Base-by-base conservation (phyloP, 2,329 filamentous ascomycete species). In the Cercospora zeina region DNA sequence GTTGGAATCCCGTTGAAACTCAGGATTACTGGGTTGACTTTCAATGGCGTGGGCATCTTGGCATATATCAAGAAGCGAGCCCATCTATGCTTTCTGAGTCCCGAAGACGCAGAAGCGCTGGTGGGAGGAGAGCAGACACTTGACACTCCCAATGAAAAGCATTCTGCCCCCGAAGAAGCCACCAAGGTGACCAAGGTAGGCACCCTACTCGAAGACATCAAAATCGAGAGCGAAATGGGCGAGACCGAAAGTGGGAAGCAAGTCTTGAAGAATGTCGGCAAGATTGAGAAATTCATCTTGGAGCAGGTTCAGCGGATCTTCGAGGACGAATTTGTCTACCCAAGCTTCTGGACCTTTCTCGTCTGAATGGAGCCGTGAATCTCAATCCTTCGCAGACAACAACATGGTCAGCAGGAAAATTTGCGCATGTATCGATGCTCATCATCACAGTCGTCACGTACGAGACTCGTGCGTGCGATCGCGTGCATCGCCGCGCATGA, bases 301-400 rank as follows among this genome's bases (percentile, higher is more conserved):
- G 93, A 97, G 75, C 93, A 97, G 77, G 95, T 99, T 65, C 87
- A 93, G 74, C 86, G 92, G 72, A 97, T 99, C 70, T 97, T 99
- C 72, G 95, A 99, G 77, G 95, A 97, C 74, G 95, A 99, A 76
- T 95, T 97, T 78, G 93, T 97, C 65, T 97, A 96, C 78, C 95
- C 95, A 49, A 97, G 93, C 77, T 97, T 96, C 77, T 97, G 93
- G 93, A 97, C 93, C 0, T 97, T 97, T 76, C 79, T 99, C 70
- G 88, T 97, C 16, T 68, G 67, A 68, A 24, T 11, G n/a, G 19
- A 10, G 39, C 39, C 34, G 13, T 16, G 14, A 31, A n/a, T n/a
- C 27, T 30, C 47, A 8, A 33, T 33, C 14, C 47, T 31, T 33
- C 24, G 30, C 47, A 51, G 24, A 51, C 24, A 16, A 16, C 24